These are phyloP conservation scores for Groenewaldozyma auringiensis DNA, from an alignment of 1,139 yeast species.

Conservation along the genomic window DNA sequence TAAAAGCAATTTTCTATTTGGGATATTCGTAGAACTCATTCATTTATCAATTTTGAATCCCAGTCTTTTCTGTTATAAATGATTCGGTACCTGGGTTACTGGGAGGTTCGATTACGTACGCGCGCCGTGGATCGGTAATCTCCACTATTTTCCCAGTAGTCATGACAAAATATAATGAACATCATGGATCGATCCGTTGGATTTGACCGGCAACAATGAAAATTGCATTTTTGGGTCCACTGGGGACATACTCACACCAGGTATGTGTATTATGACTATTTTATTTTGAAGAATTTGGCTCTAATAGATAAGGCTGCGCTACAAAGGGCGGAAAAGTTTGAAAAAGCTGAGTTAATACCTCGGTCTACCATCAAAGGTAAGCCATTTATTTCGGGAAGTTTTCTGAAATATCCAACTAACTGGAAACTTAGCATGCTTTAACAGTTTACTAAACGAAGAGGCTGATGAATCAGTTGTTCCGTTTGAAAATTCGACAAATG, in stretches of 20 bases:
- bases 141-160: no score
- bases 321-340: conserved; percentile 44
- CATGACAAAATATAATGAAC: no score
- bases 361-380: conserved; percentile 24
- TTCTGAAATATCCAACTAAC: not conserved
- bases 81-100: no score
- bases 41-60: no score
- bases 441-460: conserved; percentile 35
- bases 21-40: no score
- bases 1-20: not conserved
- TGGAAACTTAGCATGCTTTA: conserved; percentile 47
- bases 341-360: conserved; percentile 13
- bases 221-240: conserved; percentile 71
- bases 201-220: no score
- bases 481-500: conserved; percentile 89
- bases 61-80: no score
- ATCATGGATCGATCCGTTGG: no score
- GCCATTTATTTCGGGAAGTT: conserved; percentile 2
- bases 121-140: no score
- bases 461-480: conserved; percentile 81
- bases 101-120: no score
- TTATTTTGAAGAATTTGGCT: not conserved
- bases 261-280: conserved; percentile 35
- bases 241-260: conserved; percentile 87
- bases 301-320: conserved; percentile 49